A percentile compares a stretch with the other conserved stretches of the same genome.
phyloP scores from a whole-genome alignment of 2,329 filamentous ascomycete genomes.

The Aspergillus sp. region DNA sequence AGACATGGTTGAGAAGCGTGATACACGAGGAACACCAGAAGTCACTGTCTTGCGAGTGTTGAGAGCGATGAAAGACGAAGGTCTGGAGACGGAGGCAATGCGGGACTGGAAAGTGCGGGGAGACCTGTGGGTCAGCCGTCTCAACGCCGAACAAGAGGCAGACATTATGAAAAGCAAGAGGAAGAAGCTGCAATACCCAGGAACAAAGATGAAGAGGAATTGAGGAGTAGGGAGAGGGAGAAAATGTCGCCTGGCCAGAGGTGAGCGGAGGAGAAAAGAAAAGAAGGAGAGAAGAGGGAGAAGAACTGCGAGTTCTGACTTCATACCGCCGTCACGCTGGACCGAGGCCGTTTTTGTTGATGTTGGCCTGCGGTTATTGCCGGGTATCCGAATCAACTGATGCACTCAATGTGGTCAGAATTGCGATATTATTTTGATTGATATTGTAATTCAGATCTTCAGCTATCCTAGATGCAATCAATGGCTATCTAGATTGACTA shows the following conservation, averaged over 20 bases:
- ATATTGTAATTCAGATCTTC: too few relatives aligned
- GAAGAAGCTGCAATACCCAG: conserved; percentile 3
- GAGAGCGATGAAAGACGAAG: conserved; percentile 17
- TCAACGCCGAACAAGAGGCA: conserved; percentile 35
- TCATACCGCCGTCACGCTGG: conserved; percentile 1
- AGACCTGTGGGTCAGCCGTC: conserved; percentile 38
- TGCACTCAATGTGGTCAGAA: too few relatives aligned
- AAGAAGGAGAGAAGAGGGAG: background rate
- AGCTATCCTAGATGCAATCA: too few relatives aligned
- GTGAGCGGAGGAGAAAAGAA: background rate
- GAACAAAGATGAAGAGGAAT: conserved; percentile 3
- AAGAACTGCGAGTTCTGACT: background rate
- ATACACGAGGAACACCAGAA: conserved; percentile 18
- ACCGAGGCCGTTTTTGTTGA: conserved; percentile 1
- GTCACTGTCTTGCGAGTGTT: conserved; percentile 10
- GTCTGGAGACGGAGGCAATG: conserved; percentile 37
- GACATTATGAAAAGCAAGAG: conserved; percentile 28
- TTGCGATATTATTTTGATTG: too few relatives aligned
- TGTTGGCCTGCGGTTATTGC: conserved; percentile 1
- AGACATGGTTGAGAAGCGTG: conserved; percentile 40
- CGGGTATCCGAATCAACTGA: background rate
- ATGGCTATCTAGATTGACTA: too few relatives aligned
- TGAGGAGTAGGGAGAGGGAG: background rate
- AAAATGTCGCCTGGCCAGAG: background rate
- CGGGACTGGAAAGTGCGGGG: conserved; percentile 43